Conservation (phyloP, 257 asterid species). For the Solanum bulbocastanum region DNA sequence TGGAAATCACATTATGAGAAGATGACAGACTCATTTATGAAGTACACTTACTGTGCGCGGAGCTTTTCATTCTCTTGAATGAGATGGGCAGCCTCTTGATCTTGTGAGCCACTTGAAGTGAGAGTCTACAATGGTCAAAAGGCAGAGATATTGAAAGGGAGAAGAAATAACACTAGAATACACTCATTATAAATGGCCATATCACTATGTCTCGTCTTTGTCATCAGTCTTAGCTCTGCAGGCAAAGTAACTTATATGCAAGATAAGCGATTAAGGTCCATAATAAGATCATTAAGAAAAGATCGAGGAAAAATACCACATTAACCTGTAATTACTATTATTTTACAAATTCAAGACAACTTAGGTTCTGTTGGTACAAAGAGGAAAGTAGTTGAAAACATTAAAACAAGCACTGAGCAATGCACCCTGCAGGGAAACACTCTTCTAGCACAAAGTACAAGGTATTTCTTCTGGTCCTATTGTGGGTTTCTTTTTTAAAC, state of each 20-base stretch:
- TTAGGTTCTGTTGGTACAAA: background rate
- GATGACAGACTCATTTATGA: background rate
- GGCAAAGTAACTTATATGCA: background rate
- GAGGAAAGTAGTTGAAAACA: background rate
- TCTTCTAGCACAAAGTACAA: background rate
- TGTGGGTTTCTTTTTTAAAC: background rate
- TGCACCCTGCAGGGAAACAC: background rate
- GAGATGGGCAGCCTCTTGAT: slow-evolving; percentile 33
- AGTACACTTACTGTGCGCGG: slow-evolving; percentile 45
- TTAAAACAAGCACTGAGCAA: background rate
- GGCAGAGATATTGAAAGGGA: background rate
- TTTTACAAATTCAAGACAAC: background rate
- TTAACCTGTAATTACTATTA: background rate
- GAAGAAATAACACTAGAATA: background rate
- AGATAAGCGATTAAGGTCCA: background rate
- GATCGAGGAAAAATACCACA: background rate
- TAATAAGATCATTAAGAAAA: background rate
- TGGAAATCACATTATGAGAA: background rate
- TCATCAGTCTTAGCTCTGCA: background rate
- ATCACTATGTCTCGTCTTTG: background rate
- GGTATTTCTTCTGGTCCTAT: background rate
- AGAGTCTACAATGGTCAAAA: slow-evolving; percentile 28
- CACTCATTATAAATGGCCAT: background rate
- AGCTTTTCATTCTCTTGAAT: slow-evolving; percentile 49
- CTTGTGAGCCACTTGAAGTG: slow-evolving; percentile 16